These are phyloP conservation scores for Gastrolobium villosum DNA, from an alignment of 306 rosid species.

Conservation along the genomic window DNA sequence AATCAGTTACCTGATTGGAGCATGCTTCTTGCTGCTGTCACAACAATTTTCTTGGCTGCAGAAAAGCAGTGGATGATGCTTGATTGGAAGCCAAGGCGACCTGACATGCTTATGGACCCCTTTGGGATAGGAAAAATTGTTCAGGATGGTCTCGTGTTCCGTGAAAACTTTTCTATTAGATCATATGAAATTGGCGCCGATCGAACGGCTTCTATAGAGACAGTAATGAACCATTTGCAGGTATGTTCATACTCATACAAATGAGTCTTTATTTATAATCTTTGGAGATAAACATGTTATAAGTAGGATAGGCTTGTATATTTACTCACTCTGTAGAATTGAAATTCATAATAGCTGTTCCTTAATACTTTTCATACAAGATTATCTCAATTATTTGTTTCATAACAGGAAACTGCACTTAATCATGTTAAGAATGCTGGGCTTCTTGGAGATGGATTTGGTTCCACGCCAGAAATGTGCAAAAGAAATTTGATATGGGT, in stretches of 20 bases:
- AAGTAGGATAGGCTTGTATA: slow-evolving; percentile 19
- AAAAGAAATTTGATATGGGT: slow-evolving; percentile 98
- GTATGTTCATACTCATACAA: slow-evolving; percentile 46
- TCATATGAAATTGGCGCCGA: slow-evolving; percentile 99
- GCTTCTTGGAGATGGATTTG: slow-evolving; percentile 95
- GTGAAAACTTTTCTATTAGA: slow-evolving; percentile 93
- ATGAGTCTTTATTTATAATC: slow-evolving; percentile 1
- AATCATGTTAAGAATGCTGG: slow-evolving; percentile 97
- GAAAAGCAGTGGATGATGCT: slow-evolving; percentile 99
- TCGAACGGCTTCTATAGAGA: slow-evolving; percentile 97
- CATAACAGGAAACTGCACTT: slow-evolving; percentile 91
- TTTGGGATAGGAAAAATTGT: slow-evolving; percentile 95
- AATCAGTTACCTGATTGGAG: slow-evolving; percentile 99
- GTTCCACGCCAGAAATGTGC: slow-evolving; percentile 97
- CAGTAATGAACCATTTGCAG: slow-evolving; percentile 98
- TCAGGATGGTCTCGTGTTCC: slow-evolving; percentile 94
- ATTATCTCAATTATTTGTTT: slow-evolving; percentile 43
- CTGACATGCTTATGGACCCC: slow-evolving; percentile 92
- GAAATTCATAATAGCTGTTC: slow-evolving; percentile 11
- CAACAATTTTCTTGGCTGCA: slow-evolving; percentile 97
- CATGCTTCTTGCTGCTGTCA: slow-evolving; percentile 99
- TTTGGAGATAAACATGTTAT: slow-evolving; percentile 5
- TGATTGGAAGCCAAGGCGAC: slow-evolving; percentile 98
- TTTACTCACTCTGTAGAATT: slow-evolving; percentile 1
- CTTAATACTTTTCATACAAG: slow-evolving; percentile 24